Evolutionary conservation across 2,329 filamentous ascomycete species (phyloP).

Genomic region (Coniochaeta hoffmannii): DNA sequence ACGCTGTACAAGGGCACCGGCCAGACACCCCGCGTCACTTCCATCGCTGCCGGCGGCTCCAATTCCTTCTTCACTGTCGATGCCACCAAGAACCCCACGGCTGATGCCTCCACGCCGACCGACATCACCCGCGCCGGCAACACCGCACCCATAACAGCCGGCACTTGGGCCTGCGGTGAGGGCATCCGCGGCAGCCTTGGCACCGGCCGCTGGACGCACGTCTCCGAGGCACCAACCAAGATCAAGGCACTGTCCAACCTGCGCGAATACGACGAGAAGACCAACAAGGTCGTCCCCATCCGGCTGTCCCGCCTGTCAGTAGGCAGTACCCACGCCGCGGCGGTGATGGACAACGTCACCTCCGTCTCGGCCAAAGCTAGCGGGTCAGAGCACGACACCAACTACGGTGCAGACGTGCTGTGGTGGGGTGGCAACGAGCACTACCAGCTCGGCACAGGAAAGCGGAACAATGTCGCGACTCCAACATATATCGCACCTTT

Average conservation of each 20-base stretch:
- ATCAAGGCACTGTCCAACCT: constrained; percentile 77
- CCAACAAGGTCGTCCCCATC: constrained; percentile 65
- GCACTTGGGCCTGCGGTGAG: constrained; percentile 81
- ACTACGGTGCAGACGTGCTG: constrained; percentile 82
- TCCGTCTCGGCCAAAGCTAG: constrained; percentile 45
- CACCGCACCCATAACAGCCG: constrained; percentile 47
- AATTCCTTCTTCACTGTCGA: constrained; percentile 88
- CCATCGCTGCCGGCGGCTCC: constrained; percentile 74
- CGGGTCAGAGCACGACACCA: constrained; percentile 60
- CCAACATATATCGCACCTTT: constrained; percentile 75
- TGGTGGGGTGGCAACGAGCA: constrained; percentile 95
- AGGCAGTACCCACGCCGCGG: constrained; percentile 73
- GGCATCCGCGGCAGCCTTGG: constrained; percentile 80
- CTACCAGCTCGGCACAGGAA: constrained; percentile 89
- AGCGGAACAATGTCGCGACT: constrained; percentile 67
- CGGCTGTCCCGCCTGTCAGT: constrained; percentile 65
- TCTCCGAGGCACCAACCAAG: constrained; percentile 69
- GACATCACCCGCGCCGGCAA: constrained; percentile 31
- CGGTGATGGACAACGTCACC: constrained; percentile 76
- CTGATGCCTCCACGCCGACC: constrained; percentile 15
- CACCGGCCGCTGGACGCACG: constrained; percentile 82
- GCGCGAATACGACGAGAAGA: constrained; percentile 77
- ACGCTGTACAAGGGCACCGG: constrained; percentile 64
- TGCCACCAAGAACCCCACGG: constrained; percentile 50
- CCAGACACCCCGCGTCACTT: constrained; percentile 60